Conservation (phyloP, 2,329 filamentous ascomycete genomes). For the Thielaviopsis euricoi region DNA sequence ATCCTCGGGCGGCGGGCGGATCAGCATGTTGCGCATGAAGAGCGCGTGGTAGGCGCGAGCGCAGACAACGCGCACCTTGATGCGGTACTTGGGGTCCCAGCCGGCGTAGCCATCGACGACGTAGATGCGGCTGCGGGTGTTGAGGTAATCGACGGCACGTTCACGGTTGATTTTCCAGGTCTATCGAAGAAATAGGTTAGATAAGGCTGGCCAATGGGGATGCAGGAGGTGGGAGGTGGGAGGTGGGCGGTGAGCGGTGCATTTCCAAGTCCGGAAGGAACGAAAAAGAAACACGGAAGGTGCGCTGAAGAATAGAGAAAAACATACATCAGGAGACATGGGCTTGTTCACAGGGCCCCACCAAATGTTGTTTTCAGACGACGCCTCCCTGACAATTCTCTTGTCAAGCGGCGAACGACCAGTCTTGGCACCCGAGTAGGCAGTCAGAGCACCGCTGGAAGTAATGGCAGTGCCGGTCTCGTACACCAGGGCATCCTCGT, state of each 20-base stretch:
- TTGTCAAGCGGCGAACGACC: conserved; percentile 94
- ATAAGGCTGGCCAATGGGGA: background rate
- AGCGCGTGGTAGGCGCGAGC: conserved; percentile 97
- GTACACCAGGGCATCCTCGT: conserved; percentile 94
- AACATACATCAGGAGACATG: conserved; percentile 80
- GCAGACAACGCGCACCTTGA: conserved; percentile 94
- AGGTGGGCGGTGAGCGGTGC: too few species aligned
- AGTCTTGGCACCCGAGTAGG: conserved; percentile 96
- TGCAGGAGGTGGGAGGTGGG: too few species aligned
- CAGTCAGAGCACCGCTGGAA: conserved; percentile 82
- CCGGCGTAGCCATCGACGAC: conserved; percentile 94
- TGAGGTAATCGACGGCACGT: conserved; percentile 96
- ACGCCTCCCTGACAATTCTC: conserved; percentile 83
- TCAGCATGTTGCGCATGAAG: conserved; percentile 99
- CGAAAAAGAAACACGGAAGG: too few species aligned
- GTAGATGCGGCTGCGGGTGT: conserved; percentile 97
- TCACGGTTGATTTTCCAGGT: conserved; percentile 99
- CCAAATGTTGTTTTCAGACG: conserved; percentile 87
- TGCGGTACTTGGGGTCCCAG: conserved; percentile 97
- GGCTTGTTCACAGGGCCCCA: conserved; percentile 99
- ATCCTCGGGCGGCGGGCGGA: conserved; percentile 79
- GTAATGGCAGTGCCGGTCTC: conserved; percentile 97
- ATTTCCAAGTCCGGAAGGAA: background rate
- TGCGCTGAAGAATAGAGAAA: background rate
- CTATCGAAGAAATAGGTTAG: conserved; percentile 28